Evolutionary conservation across 2,329 filamentous ascomycete genomes (phyloP).

Genomic region (Metarhizium robertsii): DNA sequence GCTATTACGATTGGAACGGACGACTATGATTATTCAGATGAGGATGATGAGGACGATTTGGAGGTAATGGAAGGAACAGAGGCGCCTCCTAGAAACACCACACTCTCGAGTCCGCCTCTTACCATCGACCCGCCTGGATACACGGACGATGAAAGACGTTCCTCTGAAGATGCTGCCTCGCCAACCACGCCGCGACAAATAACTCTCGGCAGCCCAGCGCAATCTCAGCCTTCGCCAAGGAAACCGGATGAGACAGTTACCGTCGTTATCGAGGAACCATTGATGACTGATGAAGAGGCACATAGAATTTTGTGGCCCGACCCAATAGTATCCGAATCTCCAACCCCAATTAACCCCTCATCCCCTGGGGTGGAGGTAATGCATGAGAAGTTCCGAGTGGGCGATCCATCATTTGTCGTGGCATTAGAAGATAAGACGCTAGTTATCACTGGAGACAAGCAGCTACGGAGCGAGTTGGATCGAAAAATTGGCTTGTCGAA

Average conservation of each 20-base stretch:
- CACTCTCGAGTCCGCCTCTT: background rate
- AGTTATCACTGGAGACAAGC: slow-evolving; percentile 23
- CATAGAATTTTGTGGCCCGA: slow-evolving; percentile 30
- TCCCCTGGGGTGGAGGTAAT: slow-evolving; percentile 14
- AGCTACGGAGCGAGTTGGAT: slow-evolving; percentile 24
- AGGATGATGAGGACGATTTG: slow-evolving; percentile 16
- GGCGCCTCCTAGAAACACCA: background rate
- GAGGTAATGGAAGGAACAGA: background rate
- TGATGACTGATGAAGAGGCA: slow-evolving; percentile 31
- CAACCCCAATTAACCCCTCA: background rate
- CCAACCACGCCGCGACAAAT: slow-evolving; percentile 7
- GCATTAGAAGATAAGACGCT: slow-evolving; percentile 30
- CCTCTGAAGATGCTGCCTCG: slow-evolving; percentile 1
- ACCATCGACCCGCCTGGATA: background rate
- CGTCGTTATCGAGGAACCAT: slow-evolving; percentile 16
- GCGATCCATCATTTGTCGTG: slow-evolving; percentile 22
- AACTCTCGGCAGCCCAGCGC: slow-evolving; percentile 2
- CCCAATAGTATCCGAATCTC: slow-evolving; percentile 8
- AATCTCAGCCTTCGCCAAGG: background rate
- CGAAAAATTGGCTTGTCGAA: slow-evolving; percentile 16
- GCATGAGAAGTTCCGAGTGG: slow-evolving; percentile 31
- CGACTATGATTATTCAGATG: slow-evolving; percentile 16
- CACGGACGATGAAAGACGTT: slow-evolving; percentile 1
- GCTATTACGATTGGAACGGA: slow-evolving; percentile 20
- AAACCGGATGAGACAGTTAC: background rate